A percentile compares a stretch with the other conserved stretches of the same genome.
Evolutionary conservation across 1,284 basidiomycete genomes (phyloP).

Genomic region (Tilletia setariae): DNA sequence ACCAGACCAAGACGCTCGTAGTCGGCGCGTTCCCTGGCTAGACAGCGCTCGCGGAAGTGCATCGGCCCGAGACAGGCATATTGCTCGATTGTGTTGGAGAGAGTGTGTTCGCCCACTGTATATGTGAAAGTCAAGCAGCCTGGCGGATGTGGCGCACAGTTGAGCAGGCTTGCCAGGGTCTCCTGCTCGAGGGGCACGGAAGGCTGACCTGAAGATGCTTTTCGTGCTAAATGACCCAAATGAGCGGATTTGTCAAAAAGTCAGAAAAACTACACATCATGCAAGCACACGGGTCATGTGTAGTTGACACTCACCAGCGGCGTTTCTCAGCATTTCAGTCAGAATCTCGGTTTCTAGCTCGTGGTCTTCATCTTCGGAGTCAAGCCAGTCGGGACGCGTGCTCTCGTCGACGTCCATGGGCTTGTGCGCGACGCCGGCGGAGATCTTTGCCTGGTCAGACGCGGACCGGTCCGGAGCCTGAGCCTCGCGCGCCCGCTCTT

Average conservation of each 20-base stretch:
- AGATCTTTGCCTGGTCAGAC: background rate
- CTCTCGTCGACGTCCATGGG: background rate
- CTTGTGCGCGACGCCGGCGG: background rate
- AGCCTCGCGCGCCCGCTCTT: background rate
- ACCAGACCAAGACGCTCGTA: background rate
- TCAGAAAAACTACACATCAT: no score
- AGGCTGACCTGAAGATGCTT: background rate
- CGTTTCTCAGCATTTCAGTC: no score
- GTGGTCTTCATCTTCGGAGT: no score
- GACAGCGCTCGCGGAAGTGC: background rate
- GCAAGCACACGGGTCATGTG: no score
- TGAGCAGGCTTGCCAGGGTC: background rate
- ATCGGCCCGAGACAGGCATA: background rate
- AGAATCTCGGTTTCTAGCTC: no score
- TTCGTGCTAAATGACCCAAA: no score
- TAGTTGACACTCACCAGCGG: no score
- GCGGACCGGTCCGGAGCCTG: background rate
- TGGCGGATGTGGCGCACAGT: background rate
- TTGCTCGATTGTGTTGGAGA: background rate
- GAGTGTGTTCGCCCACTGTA: background rate
- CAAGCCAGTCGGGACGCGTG: background rate
- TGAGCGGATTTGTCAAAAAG: no score
- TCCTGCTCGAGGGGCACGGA: background rate
- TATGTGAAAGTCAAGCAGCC: background rate
- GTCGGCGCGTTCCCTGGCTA: background rate